Evolutionary conservation across 192 early-diverging fungal genomes (phyloP).

Genomic region (Coemansia sp.): DNA sequence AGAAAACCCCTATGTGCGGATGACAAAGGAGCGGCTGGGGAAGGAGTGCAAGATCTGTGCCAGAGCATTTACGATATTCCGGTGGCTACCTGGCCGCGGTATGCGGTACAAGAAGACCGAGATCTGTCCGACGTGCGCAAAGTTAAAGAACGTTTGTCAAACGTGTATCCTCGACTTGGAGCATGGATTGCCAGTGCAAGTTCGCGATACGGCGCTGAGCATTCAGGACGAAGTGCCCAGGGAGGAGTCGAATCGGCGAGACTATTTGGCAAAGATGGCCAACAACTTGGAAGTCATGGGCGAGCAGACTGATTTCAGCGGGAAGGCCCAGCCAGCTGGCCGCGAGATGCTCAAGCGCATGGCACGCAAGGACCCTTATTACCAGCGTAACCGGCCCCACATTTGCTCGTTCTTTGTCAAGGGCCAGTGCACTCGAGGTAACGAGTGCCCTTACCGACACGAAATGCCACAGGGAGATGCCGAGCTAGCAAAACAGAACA

Average conservation of each 20-base stretch:
- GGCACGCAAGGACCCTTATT: constrained; percentile 86
- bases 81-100: constrained; percentile 92
- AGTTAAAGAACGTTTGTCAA: constrained; percentile 98
- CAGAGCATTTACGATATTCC: constrained; percentile 93
- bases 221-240: constrained; percentile 77
- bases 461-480: constrained; percentile 81
- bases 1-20: constrained; percentile 97
- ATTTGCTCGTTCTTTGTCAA: constrained; percentile 97
- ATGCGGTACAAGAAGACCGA: constrained; percentile 99
- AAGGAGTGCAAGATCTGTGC: constrained; percentile 88
- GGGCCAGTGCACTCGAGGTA: constrained; percentile 93
- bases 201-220: constrained; percentile 84
- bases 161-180: constrained; percentile 97
- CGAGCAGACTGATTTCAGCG: constrained; percentile 36
- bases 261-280: constrained; percentile 82
- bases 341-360: constrained; percentile 74
- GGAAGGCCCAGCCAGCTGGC: constrained; percentile 53
- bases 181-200: constrained; percentile 90
- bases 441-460: constrained; percentile 95
- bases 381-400: constrained; percentile 86
- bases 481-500: constrained; percentile 89
- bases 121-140: constrained; percentile 96
- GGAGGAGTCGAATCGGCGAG: constrained; percentile 87
- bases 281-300: constrained; percentile 26
- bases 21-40: constrained; percentile 79